phyloP scores from a whole-genome alignment of 768 basidiomycete species.

The Trametes coccinea region DNA sequence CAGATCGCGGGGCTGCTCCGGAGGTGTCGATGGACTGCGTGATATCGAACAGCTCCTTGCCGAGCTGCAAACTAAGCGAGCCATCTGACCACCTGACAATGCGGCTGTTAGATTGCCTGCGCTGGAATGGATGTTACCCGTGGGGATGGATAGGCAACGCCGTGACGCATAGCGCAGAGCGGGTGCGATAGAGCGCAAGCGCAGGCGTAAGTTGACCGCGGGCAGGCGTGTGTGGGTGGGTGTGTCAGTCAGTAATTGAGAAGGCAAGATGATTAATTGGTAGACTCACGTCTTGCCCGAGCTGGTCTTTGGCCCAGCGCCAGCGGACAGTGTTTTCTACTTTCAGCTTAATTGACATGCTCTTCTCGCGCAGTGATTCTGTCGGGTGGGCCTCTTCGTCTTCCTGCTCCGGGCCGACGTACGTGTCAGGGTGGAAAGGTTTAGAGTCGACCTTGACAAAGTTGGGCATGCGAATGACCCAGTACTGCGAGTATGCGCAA shows the following conservation, averaged over 20 bases:
- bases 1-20: slow-evolving; percentile 60
- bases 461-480: slow-evolving; percentile 93
- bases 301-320: slow-evolving; percentile 85
- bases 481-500: slow-evolving; percentile 52
- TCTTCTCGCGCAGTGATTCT: slow-evolving; percentile 70
- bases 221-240: too few species aligned
- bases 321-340: slow-evolving; percentile 95
- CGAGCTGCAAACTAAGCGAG: slow-evolving; percentile 83
- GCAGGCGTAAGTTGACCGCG: neutral
- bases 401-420: slow-evolving; percentile 81
- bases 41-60: slow-evolving; percentile 93
- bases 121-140: slow-evolving; percentile 42
- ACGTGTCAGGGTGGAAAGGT: slow-evolving; percentile 87
- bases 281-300: slow-evolving; percentile 73
- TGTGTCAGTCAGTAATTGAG: neutral
- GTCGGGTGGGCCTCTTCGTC: slow-evolving; percentile 58
- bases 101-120: slow-evolving; percentile 85
- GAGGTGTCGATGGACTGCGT: slow-evolving; percentile 78
- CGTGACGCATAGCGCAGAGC: neutral
- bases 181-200: neutral
- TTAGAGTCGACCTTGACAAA: slow-evolving; percentile 88
- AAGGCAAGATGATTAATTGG: neutral
- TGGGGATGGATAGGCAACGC: neutral
- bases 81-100: slow-evolving; percentile 97
- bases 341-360: slow-evolving; percentile 82